Evolutionary conservation across 495 filamentous ascomycete genomes (phyloP).

Genomic region (Entonaema liquescens): DNA sequence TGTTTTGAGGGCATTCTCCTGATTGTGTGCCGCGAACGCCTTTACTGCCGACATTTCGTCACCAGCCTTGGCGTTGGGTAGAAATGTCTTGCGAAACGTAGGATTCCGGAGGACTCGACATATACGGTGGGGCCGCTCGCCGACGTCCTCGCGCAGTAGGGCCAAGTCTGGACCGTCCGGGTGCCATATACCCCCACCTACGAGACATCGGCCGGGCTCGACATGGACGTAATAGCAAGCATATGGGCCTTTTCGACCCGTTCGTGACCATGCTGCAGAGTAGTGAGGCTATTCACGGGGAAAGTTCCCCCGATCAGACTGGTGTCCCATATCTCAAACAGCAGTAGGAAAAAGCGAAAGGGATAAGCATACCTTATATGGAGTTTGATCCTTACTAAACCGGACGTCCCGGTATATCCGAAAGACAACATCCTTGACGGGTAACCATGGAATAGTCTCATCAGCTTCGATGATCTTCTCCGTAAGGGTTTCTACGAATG

Average conservation of each 20-base stretch:
- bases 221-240: conserved; percentile 76
- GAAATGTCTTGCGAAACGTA: conserved; percentile 67
- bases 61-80: conserved; percentile 63
- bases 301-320: background rate
- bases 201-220: conserved; percentile 53
- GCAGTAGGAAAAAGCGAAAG: background rate
- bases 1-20: conserved; percentile 78
- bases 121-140: conserved; percentile 71
- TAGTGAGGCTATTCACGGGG: conserved; percentile 69
- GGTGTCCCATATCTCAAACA: background rate
- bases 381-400: conserved; percentile 80
- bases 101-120: conserved; percentile 69
- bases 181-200: conserved; percentile 82
- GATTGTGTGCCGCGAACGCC: conserved; percentile 73
- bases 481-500: conserved; percentile 74
- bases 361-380: conserved; percentile 73
- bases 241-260: conserved; percentile 85
- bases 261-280: conserved; percentile 85
- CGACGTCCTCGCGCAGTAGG: conserved; percentile 75
- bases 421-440: conserved; percentile 84
- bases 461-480: conserved; percentile 74
- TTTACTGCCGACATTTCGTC: conserved; percentile 62
- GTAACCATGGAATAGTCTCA: conserved; percentile 82
- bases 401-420: conserved; percentile 85
- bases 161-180: conserved; percentile 71